Percentiles rank a stretch among this genome's conserved stretches.
Conservation (phyloP, 1,139 yeast species). For the Lodderomyces margitis region DNA sequence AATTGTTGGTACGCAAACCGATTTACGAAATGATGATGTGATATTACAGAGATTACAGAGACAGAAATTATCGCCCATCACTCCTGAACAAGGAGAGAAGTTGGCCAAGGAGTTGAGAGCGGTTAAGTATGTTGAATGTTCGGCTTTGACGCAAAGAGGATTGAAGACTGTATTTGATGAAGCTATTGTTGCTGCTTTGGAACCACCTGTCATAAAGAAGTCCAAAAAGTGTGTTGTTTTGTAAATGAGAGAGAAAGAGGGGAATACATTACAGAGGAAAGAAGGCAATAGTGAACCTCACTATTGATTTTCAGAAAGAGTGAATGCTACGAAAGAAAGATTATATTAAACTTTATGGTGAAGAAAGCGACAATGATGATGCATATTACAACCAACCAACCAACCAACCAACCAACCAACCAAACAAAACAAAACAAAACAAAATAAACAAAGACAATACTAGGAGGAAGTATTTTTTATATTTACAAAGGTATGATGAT, state of each 20-base stretch:
- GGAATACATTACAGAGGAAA: neutral
- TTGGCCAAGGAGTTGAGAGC: conserved; percentile 92
- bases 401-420: too few species aligned
- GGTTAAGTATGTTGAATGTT: conserved; percentile 94
- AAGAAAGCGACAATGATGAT: too few species aligned
- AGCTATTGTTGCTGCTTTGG: conserved; percentile 93
- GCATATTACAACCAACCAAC: too few species aligned
- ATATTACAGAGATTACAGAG: conserved; percentile 85
- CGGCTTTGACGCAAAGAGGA: conserved; percentile 96
- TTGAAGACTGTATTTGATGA: conserved; percentile 94
- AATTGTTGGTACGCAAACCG: conserved; percentile 83
- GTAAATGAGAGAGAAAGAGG: conserved; percentile 6
- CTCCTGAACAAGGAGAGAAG: conserved; percentile 85
- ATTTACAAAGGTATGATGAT: too few species aligned
- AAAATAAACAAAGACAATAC: too few species aligned
- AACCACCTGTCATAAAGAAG: conserved; percentile 85
- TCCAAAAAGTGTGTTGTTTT: conserved; percentile 81
- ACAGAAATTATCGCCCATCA: conserved; percentile 85
- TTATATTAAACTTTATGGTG: too few species aligned
- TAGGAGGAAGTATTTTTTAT: too few species aligned
- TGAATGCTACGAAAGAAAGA: too few species aligned
- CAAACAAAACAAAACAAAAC: too few species aligned
- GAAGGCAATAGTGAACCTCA: too few species aligned
- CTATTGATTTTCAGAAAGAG: too few species aligned
- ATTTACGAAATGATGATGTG: conserved; percentile 88